Conservation (phyloP, 2,329 filamentous ascomycete species). For the Stachybotrys echinatus region DNA sequence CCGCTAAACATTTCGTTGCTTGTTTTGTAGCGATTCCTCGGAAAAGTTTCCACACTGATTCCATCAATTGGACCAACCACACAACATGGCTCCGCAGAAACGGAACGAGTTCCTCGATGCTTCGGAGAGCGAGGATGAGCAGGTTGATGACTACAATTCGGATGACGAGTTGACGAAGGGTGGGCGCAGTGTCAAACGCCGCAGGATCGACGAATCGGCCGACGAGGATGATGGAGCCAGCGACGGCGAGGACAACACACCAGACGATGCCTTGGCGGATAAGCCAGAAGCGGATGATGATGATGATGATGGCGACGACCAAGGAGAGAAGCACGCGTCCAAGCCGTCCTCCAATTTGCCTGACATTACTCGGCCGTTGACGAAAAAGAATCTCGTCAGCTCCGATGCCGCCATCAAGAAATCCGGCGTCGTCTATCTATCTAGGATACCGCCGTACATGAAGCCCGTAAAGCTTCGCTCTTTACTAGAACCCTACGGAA, state of each 20-base stretch:
- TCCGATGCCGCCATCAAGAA: conserved; percentile 61
- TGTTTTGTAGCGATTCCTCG: not conserved
- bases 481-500: conserved; percentile 69
- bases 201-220: conserved; percentile 45
- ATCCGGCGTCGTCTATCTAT: conserved; percentile 79
- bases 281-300: conserved; percentile 14
- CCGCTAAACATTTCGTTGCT: not conserved
- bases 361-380: conserved; percentile 47
- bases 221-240: conserved; percentile 22
- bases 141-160: conserved; percentile 58
- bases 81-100: conserved; percentile 47
- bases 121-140: conserved; percentile 53
- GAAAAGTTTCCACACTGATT: not conserved
- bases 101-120: conserved; percentile 67
- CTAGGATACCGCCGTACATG: conserved; percentile 83
- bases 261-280: conserved; percentile 14
- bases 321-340: conserved; percentile 11
- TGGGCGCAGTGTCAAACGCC: conserved; percentile 55
- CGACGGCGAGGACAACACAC: conserved; percentile 4
- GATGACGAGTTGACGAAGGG: conserved; percentile 66
- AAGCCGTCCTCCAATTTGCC: conserved; percentile 32
- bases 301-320: conserved; percentile 12
- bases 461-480: conserved; percentile 73
- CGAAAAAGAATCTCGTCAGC: conserved; percentile 63
- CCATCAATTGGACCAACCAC: not conserved